A percentile compares a stretch with the other conserved stretches of the same genome.
These are phyloP conservation scores for Acanthamoeba comandoni DNA, from an alignment of 208 protist genomes.

Conservation along the genomic window DNA sequence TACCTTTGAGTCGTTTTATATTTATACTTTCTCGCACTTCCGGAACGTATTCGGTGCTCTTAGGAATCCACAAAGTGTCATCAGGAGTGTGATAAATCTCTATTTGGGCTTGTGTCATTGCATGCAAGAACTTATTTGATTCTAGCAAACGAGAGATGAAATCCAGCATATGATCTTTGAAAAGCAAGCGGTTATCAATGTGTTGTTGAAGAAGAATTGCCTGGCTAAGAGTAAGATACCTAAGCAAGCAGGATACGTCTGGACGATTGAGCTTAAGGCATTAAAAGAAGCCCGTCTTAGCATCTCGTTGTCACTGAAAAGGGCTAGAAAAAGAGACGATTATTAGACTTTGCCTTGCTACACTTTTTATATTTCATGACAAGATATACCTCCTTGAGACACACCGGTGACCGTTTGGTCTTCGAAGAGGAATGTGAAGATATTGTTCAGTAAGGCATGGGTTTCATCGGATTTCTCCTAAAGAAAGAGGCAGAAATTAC, in stretches of 20 bases:
- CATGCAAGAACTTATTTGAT: neutral
- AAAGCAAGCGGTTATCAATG: neutral
- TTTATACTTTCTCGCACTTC: slow-evolving; percentile 50
- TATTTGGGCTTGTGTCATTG: slow-evolving; percentile 21
- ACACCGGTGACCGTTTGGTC: neutral
- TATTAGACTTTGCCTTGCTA: no score
- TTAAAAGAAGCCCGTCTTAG: neutral
- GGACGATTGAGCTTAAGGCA: slow-evolving; percentile 18
- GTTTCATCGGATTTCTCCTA: slow-evolving; percentile 1
- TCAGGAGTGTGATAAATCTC: slow-evolving; percentile 66
- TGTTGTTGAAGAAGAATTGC: neutral
- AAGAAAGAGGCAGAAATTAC: no score
- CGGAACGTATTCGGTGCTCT: slow-evolving; percentile 39
- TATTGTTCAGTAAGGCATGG: slow-evolving; percentile 1
- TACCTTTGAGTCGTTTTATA: slow-evolving; percentile 45
- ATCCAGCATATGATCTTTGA: neutral
- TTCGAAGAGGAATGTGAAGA: slow-evolving; percentile 47
- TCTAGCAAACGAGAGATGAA: slow-evolving; percentile 22
- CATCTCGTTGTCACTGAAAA: slow-evolving; percentile 43
- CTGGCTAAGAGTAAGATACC: neutral
- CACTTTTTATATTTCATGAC: neutral
- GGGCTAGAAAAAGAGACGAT: neutral
- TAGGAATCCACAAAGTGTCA: slow-evolving; percentile 23
- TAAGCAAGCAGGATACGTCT: slow-evolving; percentile 1
- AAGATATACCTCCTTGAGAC: neutral